These are phyloP conservation scores for Claviceps maximensis DNA, from an alignment of 2,329 filamentous ascomycete species.

Conservation along the genomic window DNA sequence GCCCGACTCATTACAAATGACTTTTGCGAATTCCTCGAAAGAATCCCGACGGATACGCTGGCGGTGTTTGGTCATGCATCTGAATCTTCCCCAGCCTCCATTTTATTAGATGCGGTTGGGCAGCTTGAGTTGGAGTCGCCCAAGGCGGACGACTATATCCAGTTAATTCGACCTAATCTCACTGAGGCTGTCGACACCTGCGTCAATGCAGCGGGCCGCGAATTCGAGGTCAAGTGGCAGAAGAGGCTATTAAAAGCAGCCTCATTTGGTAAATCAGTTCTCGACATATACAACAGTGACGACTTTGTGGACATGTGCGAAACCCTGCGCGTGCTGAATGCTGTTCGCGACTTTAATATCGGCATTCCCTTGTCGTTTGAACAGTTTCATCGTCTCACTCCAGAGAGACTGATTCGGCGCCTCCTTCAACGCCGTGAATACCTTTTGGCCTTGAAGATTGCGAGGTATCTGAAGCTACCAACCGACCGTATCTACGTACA, in stretches of 20 bases:
- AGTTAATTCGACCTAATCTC: conserved; percentile 75
- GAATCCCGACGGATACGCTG: conserved; percentile 73
- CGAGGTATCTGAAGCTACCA: conserved; percentile 73
- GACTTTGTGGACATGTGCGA: conserved; percentile 99
- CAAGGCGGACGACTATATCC: conserved; percentile 95
- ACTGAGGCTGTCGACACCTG: conserved; percentile 90
- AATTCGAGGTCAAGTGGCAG: conserved; percentile 84
- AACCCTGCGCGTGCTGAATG: conserved; percentile 81
- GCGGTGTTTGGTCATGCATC: conserved; percentile 84
- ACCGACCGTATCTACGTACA: conserved; percentile 89
- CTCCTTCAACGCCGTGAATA: conserved; percentile 86
- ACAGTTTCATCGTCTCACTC: conserved; percentile 81
- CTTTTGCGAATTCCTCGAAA: conserved; percentile 94
- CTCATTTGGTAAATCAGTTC: conserved; percentile 92
- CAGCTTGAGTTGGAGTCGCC: conserved; percentile 88
- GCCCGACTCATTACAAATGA: conserved; percentile 82
- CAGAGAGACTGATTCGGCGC: conserved; percentile 74
- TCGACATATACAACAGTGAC: conserved; percentile 95
- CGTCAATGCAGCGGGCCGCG: conserved; percentile 83
- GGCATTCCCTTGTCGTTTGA: conserved; percentile 86
- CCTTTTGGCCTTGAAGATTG: conserved; percentile 75
- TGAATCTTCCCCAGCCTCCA: conserved; percentile 76
- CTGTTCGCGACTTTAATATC: conserved; percentile 80
- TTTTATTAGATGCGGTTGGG: conserved; percentile 85
- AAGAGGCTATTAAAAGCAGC: conserved; percentile 93